These are phyloP conservation scores for Fallopia convolvulus DNA, from an alignment of 148 eudicot species.

Conservation along the genomic window DNA sequence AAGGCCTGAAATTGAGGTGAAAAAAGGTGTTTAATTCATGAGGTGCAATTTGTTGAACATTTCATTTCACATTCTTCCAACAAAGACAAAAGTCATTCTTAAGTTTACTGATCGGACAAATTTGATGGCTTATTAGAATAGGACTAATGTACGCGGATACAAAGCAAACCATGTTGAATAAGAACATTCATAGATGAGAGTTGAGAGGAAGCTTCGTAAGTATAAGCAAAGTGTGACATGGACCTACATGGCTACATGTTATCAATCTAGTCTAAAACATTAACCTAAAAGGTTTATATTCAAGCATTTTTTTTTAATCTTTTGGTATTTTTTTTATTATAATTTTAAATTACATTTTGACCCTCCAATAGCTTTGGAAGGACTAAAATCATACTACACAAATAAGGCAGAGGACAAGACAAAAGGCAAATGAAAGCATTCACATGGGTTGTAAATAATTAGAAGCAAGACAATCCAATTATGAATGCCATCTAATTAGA, in stretches of 20 bases:
- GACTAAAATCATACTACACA: neutral
- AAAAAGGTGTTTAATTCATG: neutral
- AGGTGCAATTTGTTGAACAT: neutral
- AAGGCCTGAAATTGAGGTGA: constrained; percentile 41
- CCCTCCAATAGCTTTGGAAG: neutral
- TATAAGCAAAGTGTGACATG: too few relatives aligned
- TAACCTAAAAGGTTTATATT: neutral
- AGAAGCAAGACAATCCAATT: neutral
- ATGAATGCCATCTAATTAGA: neutral
- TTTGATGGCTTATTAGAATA: neutral
- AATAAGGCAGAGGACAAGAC: neutral
- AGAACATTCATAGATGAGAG: too few relatives aligned
- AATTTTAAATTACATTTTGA: neutral
- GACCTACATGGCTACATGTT: too few relatives aligned
- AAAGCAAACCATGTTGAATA: neutral
- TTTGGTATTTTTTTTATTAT: too few relatives aligned
- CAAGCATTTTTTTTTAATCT: too few relatives aligned
- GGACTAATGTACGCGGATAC: too few relatives aligned
- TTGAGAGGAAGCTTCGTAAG: too few relatives aligned
- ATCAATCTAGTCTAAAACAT: too few relatives aligned
- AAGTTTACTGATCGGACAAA: neutral
- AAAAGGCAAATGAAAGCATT: neutral
- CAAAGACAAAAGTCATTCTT: neutral
- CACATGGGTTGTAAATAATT: neutral
- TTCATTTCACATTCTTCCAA: too few relatives aligned